Evolutionary conservation across 1,139 yeast species (phyloP), one percentile per base, ranked within the genome.

Genomic region (Hansenula lynferdii): DNA sequence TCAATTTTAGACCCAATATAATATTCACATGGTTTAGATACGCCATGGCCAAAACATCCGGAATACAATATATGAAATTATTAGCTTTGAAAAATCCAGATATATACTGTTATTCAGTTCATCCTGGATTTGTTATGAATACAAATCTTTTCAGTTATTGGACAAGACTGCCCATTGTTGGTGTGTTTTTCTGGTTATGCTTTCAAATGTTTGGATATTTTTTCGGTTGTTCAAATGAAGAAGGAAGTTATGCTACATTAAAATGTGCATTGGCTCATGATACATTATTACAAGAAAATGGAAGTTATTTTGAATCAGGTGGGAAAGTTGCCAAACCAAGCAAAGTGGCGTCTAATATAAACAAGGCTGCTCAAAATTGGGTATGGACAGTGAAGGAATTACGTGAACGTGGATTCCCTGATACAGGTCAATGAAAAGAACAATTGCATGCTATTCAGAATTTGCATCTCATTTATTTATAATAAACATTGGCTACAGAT

Each of bases 81-180:
- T 58, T 87, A 28, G 76, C 92, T 0, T 65, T 75, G 35, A 70
- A 80, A 44, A 72, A 84, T 56, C 95, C 95, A 0, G 69, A 75
- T 25, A 68, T 87, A 8, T 58, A 80, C 26, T 76, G 81, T 42
- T 58, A 77, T 35, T 73, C 89, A 1, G 86, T 86, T 1, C 94
- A 86, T 54, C 96, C 96, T 0, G 97, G 97, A 0, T 72, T 85
- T 44, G 86, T 85, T 12, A 78, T 85, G 81, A 80, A 80, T 53
- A 81, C 96, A 5, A 81, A 81, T 48, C 58, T 84, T 35, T 81
- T 83, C 54, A 67, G 83, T 30, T 83, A 82, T 58, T 82, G 89
- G 79, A 82, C 92, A 3, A 63, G 86, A 42, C 62, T 82, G n/a
- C 95, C 95, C 1, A 63, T 85, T 3, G 67, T 85, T 9, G 95